These are phyloP conservation scores for Phellopilus nigrolimitatus DNA, from an alignment of 1,284 basidiomycete species.

Conservation along the genomic window DNA sequence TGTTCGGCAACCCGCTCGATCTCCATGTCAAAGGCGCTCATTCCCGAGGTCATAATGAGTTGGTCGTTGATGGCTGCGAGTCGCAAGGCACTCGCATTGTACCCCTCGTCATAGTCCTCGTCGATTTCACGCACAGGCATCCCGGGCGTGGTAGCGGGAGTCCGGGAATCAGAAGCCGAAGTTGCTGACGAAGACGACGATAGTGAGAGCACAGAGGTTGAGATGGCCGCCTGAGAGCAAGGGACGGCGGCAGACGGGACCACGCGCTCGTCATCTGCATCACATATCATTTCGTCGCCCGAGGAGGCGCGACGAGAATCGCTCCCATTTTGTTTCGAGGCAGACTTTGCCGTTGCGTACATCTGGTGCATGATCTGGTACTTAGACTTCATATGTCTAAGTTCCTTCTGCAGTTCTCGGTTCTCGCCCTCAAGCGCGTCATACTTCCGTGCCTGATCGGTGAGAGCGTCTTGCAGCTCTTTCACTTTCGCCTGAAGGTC, in stretches of 20 bases:
- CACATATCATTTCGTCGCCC: not conserved
- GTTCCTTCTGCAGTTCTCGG: not conserved
- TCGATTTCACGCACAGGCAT: conserved; percentile 13
- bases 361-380: not conserved
- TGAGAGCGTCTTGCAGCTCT: not conserved
- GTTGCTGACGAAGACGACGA: conserved; percentile 2
- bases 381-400: not conserved
- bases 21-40: not conserved
- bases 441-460: not conserved
- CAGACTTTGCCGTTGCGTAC: not conserved
- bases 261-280: conserved; percentile 3
- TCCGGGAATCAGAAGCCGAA: not conserved
- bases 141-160: not conserved
- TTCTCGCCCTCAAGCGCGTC: not conserved
- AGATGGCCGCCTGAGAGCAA: not conserved
- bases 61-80: not conserved
- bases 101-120: conserved; percentile 19
- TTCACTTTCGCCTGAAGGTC: no score
- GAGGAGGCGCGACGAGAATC: no score
- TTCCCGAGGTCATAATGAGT: not conserved
- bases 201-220: not conserved
- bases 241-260: not conserved
- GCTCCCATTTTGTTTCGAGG: not conserved
- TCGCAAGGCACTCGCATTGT: not conserved
- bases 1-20: conserved; percentile 9